A percentile compares a stretch with the other conserved stretches of the same genome.
Conservation (phyloP, 179 eudicot species). For the Spergularia azorica region DNA sequence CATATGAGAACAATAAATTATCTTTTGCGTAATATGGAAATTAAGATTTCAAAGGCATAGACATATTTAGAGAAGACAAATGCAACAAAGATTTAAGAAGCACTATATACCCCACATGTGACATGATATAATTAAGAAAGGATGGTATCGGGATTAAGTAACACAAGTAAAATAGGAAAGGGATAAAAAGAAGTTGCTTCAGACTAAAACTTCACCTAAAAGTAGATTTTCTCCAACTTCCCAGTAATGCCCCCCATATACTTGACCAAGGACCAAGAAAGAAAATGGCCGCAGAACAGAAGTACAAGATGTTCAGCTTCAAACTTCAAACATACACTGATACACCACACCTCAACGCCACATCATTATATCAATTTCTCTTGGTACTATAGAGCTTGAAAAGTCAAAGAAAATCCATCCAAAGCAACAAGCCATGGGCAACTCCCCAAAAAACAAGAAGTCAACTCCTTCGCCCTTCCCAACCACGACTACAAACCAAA, state of each 20-base stretch:
- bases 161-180: neutral
- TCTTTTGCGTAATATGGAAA: neutral
- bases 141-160: neutral
- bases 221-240: neutral
- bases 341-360: too few species aligned
- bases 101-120: neutral
- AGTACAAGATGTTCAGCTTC: neutral
- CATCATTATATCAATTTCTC: neutral
- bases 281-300: neutral
- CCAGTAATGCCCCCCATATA: neutral
- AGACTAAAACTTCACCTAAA: neutral
- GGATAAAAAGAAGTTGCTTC: neutral
- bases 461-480: neutral
- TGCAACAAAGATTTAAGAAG: neutral
- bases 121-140: neutral
- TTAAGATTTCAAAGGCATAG: neutral
- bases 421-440: neutral
- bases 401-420: neutral
- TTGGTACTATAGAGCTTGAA: neutral
- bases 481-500: neutral
- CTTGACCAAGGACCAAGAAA: neutral
- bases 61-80: neutral
- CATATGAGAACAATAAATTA: constrained; percentile 8
- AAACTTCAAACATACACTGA: neutral
- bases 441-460: neutral